Percentiles rank a stretch among this genome's conserved stretches.
These are phyloP conservation scores for Anisodus acutangulus DNA, from an alignment of 257 asterid genomes.

Conservation along the genomic window DNA sequence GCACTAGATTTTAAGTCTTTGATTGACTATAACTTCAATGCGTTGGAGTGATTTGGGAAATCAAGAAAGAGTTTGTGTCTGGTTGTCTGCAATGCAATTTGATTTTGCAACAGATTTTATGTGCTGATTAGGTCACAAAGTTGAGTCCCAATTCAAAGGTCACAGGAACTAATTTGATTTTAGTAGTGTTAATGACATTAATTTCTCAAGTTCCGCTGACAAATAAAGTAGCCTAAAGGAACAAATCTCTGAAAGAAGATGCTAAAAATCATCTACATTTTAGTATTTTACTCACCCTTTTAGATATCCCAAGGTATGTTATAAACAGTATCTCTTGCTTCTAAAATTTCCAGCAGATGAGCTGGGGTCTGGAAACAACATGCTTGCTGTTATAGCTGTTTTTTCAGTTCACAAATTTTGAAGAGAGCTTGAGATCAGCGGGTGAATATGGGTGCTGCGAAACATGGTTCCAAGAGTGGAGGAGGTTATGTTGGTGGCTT, in stretches of 20 bases:
- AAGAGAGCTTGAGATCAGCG: conserved; percentile 26
- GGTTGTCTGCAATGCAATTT: not conserved
- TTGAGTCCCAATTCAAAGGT: not conserved
- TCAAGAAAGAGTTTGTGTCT: not conserved
- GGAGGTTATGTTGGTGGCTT: conserved; percentile 76
- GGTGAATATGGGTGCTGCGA: conserved; percentile 68
- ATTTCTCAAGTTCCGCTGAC: not conserved
- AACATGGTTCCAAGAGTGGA: conserved; percentile 63
- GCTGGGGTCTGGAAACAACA: conserved; percentile 1
- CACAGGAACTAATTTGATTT: not conserved
- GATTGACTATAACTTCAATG: not conserved
- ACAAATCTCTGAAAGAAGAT: not conserved
- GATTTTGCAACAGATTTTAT: not conserved
- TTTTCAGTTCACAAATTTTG: conserved; percentile 33
- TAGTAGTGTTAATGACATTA: not conserved
- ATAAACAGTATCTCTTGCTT: not conserved
- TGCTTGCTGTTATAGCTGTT: not conserved
- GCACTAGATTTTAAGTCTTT: not conserved
- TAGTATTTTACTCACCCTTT: not conserved
- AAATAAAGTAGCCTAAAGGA: not conserved
- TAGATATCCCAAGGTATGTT: not conserved
- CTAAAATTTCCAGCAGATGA: conserved; percentile 20
- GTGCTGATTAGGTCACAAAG: not conserved
- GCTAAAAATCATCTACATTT: no score
- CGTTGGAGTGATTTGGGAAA: not conserved